A percentile compares a stretch with the other conserved stretches of the same genome.
Conservation (phyloP, 176 grass and related monocot genomes). For the Rhynchospora pubera region DNA sequence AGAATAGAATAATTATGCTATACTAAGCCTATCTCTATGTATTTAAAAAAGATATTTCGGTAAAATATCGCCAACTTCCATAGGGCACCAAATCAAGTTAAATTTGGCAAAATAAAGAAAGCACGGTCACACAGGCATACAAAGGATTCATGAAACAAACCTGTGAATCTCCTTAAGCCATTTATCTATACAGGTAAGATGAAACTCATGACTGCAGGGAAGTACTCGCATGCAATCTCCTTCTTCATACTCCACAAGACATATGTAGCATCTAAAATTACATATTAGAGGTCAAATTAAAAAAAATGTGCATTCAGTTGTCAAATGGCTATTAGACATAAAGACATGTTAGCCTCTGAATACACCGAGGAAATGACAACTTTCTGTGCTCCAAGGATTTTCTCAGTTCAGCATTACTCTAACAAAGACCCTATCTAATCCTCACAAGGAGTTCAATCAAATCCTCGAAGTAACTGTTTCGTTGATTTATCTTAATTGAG, state of each 20-base stretch:
- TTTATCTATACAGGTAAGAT: slow-evolving; percentile 97
- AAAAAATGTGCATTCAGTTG: neutral
- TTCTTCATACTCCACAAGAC: slow-evolving; percentile 96
- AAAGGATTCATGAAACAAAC: slow-evolving; percentile 31
- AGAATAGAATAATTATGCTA: neutral
- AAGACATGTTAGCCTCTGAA: neutral
- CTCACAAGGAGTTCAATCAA: neutral
- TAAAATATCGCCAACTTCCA: neutral
- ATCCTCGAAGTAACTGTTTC: neutral
- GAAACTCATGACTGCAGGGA: slow-evolving; percentile 95
- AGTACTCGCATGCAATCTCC: slow-evolving; percentile 80
- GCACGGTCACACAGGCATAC: neutral
- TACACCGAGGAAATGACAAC: neutral
- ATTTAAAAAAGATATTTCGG: neutral
- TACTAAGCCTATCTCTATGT: neutral
- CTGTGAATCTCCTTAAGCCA: slow-evolving; percentile 99
- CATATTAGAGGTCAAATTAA: neutral
- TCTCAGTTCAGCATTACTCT: neutral
- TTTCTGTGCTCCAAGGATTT: neutral
- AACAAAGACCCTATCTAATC: neutral
- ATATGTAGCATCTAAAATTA: slow-evolving; percentile 73
- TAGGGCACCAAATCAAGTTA: neutral
- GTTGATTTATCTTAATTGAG: neutral
- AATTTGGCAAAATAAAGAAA: neutral
- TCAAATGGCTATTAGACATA: neutral